Conservation (phyloP, 2,329 filamentous ascomycete species). For the Cyphellophora europaea region DNA sequence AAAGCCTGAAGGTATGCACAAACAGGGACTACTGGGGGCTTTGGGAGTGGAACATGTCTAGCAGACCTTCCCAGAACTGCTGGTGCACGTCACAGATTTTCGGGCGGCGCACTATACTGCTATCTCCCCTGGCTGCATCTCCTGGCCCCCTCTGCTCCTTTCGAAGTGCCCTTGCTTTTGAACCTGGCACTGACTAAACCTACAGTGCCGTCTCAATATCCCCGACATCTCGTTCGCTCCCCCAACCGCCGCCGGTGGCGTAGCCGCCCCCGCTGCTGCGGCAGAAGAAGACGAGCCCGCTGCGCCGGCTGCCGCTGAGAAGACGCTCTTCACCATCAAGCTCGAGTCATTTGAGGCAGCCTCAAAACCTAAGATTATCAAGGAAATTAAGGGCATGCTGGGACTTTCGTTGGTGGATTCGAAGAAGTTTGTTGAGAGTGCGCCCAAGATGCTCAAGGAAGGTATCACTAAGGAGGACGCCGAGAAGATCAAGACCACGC, state of each 20-base stretch:
- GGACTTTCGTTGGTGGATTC: constrained; percentile 94
- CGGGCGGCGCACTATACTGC: too few relatives aligned
- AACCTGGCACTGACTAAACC: too few relatives aligned
- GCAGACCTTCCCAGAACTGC: too few relatives aligned
- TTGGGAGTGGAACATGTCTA: too few relatives aligned
- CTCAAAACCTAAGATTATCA: constrained; percentile 98
- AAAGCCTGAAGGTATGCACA: constrained; percentile 87
- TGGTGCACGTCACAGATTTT: too few relatives aligned
- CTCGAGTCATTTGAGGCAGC: constrained; percentile 78
- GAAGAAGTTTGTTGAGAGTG: constrained; percentile 99
- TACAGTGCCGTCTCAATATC: constrained; percentile 68
- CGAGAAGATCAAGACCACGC: constrained; percentile 91
- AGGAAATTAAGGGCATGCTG: constrained; percentile 96
- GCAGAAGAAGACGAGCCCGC: constrained; percentile 71
- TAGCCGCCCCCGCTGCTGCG: constrained; percentile 49
- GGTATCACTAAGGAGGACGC: constrained; percentile 97
- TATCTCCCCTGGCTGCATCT: too few relatives aligned
- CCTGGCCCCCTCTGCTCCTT: too few relatives aligned
- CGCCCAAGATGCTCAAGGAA: constrained; percentile 98
- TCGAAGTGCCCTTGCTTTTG: too few relatives aligned
- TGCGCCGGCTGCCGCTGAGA: constrained; percentile 77
- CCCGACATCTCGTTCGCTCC: constrained; percentile 95
- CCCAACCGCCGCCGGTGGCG: constrained; percentile 56
- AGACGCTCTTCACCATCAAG: constrained; percentile 96
- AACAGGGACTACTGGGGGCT: too few relatives aligned